Percentiles rank a stretch among this genome's conserved stretches.
These are phyloP conservation scores for Wakefieldia striispora DNA, from an alignment of 768 basidiomycete genomes.

Conservation along the genomic window DNA sequence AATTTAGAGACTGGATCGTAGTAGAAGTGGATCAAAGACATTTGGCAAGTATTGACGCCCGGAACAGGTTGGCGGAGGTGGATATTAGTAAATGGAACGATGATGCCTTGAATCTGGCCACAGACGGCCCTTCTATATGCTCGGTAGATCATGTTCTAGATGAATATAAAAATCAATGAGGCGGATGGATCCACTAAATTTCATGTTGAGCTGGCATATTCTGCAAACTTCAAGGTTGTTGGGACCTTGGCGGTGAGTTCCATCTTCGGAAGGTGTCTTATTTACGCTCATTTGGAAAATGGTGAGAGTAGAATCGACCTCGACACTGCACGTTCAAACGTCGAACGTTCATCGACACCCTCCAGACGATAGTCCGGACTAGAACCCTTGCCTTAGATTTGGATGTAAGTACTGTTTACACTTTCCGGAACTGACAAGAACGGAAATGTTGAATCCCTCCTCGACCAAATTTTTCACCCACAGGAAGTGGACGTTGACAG, in stretches of 20 bases:
- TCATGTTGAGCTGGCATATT: neutral
- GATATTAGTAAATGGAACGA: neutral
- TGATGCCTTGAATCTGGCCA: neutral
- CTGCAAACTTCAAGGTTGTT: constrained; percentile 8
- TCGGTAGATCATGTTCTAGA: constrained; percentile 9
- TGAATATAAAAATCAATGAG: neutral
- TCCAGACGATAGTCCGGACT: too few relatives aligned
- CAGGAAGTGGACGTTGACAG: neutral
- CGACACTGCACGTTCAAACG: too few relatives aligned
- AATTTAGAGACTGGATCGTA: constrained; percentile 4
- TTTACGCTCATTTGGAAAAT: constrained; percentile 7
- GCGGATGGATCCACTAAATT: neutral
- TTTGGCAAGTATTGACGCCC: neutral
- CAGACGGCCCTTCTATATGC: constrained; percentile 6
- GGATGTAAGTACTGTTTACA: too few relatives aligned
- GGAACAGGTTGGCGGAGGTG: neutral
- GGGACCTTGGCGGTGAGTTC: neutral
- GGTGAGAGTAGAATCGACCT: neutral
- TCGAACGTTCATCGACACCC: too few relatives aligned
- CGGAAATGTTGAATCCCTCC: neutral
- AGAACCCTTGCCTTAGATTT: too few relatives aligned
- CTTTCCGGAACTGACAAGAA: neutral
- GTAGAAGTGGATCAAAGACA: constrained; percentile 2
- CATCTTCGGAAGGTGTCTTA: neutral
- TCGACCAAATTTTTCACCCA: neutral